A percentile compares a stretch with the other conserved stretches of the same genome.
Evolutionary conservation across 73 alveolate genomes (phyloP).

Genomic region (Urostyla sp.): DNA sequence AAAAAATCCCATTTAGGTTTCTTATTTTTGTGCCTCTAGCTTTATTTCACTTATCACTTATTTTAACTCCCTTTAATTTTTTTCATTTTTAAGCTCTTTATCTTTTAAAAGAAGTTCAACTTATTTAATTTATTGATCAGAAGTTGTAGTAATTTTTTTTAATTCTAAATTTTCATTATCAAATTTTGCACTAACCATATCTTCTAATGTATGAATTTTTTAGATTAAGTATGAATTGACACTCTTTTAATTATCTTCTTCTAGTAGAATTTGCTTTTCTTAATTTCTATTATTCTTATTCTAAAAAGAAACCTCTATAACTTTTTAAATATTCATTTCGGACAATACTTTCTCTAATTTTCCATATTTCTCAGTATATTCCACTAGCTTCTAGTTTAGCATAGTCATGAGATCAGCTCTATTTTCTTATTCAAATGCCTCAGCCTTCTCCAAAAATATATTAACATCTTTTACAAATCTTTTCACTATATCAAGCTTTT

Average conservation of each 20-base stretch:
- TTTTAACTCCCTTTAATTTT: slow-evolving; percentile 34
- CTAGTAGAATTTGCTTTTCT: slow-evolving; percentile 30
- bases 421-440: slow-evolving; percentile 39
- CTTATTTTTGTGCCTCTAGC: neutral
- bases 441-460: slow-evolving; percentile 37
- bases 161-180: slow-evolving; percentile 16
- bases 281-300: slow-evolving; percentile 9
- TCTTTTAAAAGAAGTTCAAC: slow-evolving; percentile 21
- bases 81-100: slow-evolving; percentile 24
- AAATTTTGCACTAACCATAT: slow-evolving; percentile 40
- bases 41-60: slow-evolving; percentile 7
- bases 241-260: slow-evolving; percentile 28
- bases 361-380: neutral
- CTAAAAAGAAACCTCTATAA: slow-evolving; percentile 33
- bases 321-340: slow-evolving; percentile 52
- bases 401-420: slow-evolving; percentile 53
- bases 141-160: neutral
- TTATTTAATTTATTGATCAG: neutral
- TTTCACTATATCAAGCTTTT: slow-evolving; percentile 33
- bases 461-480: slow-evolving; percentile 47
- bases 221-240: slow-evolving; percentile 37
- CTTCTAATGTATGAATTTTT: slow-evolving; percentile 50
- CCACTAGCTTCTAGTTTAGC: slow-evolving; percentile 24
- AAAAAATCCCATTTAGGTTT: slow-evolving; percentile 9
- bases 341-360: slow-evolving; percentile 48